Percentiles rank a stretch among this genome's conserved stretches.
Conservation (phyloP, 1,284 basidiomycete species). For the Meira nashicola region DNA sequence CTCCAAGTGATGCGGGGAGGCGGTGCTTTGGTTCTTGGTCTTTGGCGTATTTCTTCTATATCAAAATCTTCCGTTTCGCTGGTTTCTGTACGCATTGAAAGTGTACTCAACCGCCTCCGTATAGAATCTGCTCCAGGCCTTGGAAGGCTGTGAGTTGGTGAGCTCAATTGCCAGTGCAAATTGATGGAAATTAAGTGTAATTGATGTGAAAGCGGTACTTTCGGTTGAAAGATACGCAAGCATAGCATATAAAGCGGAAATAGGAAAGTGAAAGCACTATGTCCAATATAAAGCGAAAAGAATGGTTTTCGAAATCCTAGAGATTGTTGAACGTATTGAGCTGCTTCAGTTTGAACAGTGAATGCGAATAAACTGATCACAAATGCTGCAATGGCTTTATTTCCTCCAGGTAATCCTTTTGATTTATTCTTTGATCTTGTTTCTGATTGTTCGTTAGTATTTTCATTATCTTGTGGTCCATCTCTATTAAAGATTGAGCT, state of each 20-base stretch:
- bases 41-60: constrained; percentile 6
- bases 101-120: constrained; percentile 3
- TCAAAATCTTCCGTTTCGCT: constrained; percentile 2
- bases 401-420: too few species aligned
- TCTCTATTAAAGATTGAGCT: too few species aligned
- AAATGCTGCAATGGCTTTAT: constrained; percentile 38
- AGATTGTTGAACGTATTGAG: constrained; percentile 47
- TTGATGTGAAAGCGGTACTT: constrained; percentile 28
- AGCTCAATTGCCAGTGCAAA: constrained; percentile 40
- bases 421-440: too few species aligned
- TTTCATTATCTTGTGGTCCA: too few species aligned
- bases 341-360: constrained; percentile 49
- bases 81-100: constrained; percentile 1
- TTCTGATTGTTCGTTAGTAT: too few species aligned
- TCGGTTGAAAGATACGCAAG: constrained; percentile 24
- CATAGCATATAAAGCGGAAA: constrained; percentile 43
- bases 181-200: constrained; percentile 38
- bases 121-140: constrained; percentile 1
- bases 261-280: constrained; percentile 40
- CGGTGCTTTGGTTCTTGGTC: not conserved
- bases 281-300: constrained; percentile 36
- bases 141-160: constrained; percentile 14
- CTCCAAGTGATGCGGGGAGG: constrained; percentile 4
- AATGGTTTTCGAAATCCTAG: constrained; percentile 48
- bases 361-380: constrained; percentile 39